A percentile compares a stretch with the other conserved stretches of the same genome.
Evolutionary conservation across 2,329 filamentous ascomycete species (phyloP).

Genomic region (Trematosphaeria pertusa): DNA sequence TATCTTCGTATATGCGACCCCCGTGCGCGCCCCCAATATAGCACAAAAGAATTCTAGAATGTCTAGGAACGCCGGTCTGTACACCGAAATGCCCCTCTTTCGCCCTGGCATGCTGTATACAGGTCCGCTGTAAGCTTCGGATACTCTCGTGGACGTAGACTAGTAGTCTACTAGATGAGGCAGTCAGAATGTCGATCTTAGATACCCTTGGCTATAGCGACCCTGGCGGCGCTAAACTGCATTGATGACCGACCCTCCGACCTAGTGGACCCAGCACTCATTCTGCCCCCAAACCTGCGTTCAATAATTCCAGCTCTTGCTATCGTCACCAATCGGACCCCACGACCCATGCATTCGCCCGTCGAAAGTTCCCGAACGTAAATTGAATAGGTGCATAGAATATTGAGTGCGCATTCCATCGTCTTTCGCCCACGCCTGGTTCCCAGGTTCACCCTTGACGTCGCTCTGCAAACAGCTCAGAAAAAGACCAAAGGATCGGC

Average conservation of each 20-base stretch:
- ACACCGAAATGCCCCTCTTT: too few species aligned
- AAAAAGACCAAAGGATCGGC: slow-evolving; percentile 48
- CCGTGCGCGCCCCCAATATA: too few species aligned
- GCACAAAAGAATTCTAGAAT: too few species aligned
- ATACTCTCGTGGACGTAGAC: not conserved
- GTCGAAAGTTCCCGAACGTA: slow-evolving; percentile 7
- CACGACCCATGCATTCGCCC: slow-evolving; percentile 1
- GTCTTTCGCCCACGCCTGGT: not conserved
- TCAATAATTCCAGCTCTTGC: not conserved
- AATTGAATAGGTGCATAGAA: slow-evolving; percentile 11
- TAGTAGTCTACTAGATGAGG: not conserved
- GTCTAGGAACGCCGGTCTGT: too few species aligned
- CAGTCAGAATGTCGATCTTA: not conserved
- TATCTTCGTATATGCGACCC: too few species aligned
- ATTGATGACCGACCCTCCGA: slow-evolving; percentile 2
- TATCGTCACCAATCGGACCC: slow-evolving; percentile 7
- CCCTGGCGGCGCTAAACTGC: not conserved
- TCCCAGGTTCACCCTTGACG: not conserved
- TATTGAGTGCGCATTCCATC: slow-evolving; percentile 2
- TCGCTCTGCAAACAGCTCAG: too few species aligned
- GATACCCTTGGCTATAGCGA: not conserved
- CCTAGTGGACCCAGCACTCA: not conserved
- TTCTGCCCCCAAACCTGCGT: slow-evolving; percentile 3
- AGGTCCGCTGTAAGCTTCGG: not conserved
- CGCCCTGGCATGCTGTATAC: too few species aligned